Percentiles rank a stretch among this genome's conserved stretches.
phyloP scores from a whole-genome alignment of 1,284 basidiomycete species.

The Stygiomarasmius scandens region DNA sequence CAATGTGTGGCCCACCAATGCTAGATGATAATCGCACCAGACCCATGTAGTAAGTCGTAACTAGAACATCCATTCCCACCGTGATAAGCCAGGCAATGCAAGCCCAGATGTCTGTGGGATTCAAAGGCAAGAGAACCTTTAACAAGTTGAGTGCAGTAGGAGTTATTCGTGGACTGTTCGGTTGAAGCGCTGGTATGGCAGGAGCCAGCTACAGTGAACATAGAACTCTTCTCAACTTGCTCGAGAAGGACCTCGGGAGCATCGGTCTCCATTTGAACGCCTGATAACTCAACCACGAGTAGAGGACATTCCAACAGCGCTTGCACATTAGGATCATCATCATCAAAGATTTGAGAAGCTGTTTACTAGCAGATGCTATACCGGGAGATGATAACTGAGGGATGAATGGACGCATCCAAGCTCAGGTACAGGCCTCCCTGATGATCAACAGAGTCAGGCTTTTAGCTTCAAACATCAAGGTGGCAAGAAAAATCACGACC shows the following conservation, averaged over 20 bases:
- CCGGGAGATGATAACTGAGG: slow-evolving; percentile 18
- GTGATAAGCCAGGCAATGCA: slow-evolving; percentile 23
- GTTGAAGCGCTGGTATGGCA: slow-evolving; percentile 18
- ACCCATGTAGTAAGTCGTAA: slow-evolving; percentile 22
- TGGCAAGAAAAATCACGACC: slow-evolving; percentile 16
- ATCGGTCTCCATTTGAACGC: slow-evolving; percentile 19
- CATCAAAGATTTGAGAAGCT: slow-evolving; percentile 18
- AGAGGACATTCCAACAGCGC: slow-evolving; percentile 18
- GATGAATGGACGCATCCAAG: slow-evolving; percentile 19
- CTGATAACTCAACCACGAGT: slow-evolving; percentile 21
- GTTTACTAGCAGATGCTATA: slow-evolving; percentile 16
- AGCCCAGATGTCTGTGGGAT: too few relatives aligned
- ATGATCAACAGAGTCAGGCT: slow-evolving; percentile 17
- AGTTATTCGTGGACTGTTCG: slow-evolving; percentile 22
- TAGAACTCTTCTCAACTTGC: slow-evolving; percentile 19
- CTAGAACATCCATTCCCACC: slow-evolving; percentile 18
- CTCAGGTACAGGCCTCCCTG: slow-evolving; percentile 7
- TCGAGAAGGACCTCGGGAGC: slow-evolving; percentile 15
- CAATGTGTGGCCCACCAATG: slow-evolving; percentile 20
- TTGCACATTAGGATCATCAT: slow-evolving; percentile 21
- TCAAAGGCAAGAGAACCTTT: slow-evolving; percentile 18
- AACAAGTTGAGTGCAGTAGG: slow-evolving; percentile 20
- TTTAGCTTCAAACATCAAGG: slow-evolving; percentile 13
- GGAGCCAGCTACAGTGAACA: slow-evolving; percentile 16
- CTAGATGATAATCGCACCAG: slow-evolving; percentile 17